Evolutionary conservation across 106 monocot genomes (phyloP).

Genomic region (Vanilla planifolia): DNA sequence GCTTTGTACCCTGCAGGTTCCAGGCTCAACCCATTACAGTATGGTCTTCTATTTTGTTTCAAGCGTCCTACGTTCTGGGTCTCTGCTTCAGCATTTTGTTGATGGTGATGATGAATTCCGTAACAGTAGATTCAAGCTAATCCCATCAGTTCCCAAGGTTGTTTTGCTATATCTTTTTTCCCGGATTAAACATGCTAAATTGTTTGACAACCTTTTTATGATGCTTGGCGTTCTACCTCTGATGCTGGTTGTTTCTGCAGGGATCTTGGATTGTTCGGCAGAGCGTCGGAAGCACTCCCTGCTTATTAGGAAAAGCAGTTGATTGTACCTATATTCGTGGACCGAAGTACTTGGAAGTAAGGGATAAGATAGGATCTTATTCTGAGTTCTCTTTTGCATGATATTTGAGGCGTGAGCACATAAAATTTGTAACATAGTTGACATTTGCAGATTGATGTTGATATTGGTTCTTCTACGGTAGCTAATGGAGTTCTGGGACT

Average conservation of each 20-base stretch:
- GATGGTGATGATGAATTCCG: constrained; percentile 96
- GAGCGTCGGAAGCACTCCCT: constrained; percentile 85
- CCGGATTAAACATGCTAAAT: no score
- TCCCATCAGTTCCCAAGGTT: constrained; percentile 88
- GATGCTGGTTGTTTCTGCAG: constrained; percentile 31
- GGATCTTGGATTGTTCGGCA: constrained; percentile 98
- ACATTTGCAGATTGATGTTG: constrained; percentile 95
- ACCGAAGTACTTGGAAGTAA: constrained; percentile 75
- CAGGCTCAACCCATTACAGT: constrained; percentile 78
- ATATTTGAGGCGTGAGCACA: not conserved
- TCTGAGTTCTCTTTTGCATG: not conserved
- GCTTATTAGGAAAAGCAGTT: constrained; percentile 85
- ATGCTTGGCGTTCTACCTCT: not conserved
- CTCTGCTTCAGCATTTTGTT: constrained; percentile 68
- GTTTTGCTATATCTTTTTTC: no score
- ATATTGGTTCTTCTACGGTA: constrained; percentile 94
- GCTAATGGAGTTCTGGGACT: constrained; percentile 94
- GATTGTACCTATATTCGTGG: constrained; percentile 79
- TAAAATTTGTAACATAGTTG: not conserved
- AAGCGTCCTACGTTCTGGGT: constrained; percentile 49
- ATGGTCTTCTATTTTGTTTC: constrained; percentile 91
- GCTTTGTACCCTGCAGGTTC: constrained; percentile 57
- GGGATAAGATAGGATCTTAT: not conserved
- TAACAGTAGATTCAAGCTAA: constrained; percentile 86
- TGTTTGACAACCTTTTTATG: not conserved